phyloP scores from a whole-genome alignment of 1,139 yeast genomes.

The Candida tunisiensis region DNA sequence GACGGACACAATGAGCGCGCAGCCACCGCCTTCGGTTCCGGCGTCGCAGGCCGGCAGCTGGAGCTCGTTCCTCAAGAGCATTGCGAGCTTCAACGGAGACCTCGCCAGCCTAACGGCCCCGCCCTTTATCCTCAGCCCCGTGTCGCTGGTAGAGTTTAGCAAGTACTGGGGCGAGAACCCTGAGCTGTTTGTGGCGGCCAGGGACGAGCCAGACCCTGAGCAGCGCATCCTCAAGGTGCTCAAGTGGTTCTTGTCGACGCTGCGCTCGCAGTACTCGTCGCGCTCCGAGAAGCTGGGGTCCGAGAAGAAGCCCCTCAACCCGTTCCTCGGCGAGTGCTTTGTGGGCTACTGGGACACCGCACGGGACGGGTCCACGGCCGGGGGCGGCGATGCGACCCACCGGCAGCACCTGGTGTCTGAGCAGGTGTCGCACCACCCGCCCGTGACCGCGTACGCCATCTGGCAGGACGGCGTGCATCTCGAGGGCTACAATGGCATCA shows the following conservation, averaged over 20 bases:
- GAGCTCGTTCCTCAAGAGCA: constrained; percentile 80
- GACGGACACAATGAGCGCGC: too few relatives aligned
- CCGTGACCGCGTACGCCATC: constrained; percentile 77
- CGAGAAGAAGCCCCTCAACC: constrained; percentile 92
- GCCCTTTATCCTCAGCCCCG: constrained; percentile 89
- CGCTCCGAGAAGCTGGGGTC: constrained; percentile 81
- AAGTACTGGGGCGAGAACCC: constrained; percentile 78
- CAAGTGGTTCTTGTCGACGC: constrained; percentile 80
- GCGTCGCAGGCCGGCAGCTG: too few relatives aligned
- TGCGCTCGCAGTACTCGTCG: constrained; percentile 86
- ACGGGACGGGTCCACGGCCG: constrained; percentile 3
- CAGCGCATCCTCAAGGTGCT: constrained; percentile 66
- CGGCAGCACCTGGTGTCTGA: constrained; percentile 59
- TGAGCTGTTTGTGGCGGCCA: constrained; percentile 61
- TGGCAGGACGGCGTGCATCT: constrained; percentile 44
- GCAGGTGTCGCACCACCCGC: constrained; percentile 94
- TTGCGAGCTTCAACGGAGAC: constrained; percentile 91
- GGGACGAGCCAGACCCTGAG: constrained; percentile 27
- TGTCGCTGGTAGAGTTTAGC: constrained; percentile 78
- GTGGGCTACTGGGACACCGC: constrained; percentile 59
- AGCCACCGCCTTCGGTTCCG: too few relatives aligned
- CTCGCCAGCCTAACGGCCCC: constrained; percentile 91
- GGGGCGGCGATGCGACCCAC: too few relatives aligned
- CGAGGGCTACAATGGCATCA: constrained; percentile 82
- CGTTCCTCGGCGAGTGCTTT: constrained; percentile 84